Evolutionary conservation across 352 stramenopile genomes (phyloP).

Genomic region (Detonula confervacea): DNA sequence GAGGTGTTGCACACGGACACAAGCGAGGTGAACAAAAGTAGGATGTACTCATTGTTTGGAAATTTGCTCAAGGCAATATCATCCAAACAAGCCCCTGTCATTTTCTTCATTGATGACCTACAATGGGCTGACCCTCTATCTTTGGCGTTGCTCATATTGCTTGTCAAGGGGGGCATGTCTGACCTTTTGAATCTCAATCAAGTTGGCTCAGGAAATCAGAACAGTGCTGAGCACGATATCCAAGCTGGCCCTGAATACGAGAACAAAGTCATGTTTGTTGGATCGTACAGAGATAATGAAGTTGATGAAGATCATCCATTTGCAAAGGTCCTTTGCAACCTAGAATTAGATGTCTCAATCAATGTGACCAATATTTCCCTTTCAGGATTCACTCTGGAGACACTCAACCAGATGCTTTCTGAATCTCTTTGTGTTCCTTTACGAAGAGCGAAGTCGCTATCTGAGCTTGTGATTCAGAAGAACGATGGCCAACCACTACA

Average conservation of each 20-base stretch:
- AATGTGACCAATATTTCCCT: slow-evolving; percentile 25
- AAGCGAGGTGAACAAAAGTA: neutral
- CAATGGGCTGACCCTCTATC: slow-evolving; percentile 48
- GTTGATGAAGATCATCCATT: slow-evolving; percentile 28
- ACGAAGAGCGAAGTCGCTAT: slow-evolving; percentile 21
- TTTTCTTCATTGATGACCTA: slow-evolving; percentile 54
- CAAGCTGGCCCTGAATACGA: slow-evolving; percentile 3
- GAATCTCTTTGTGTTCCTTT: slow-evolving; percentile 37
- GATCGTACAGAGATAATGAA: slow-evolving; percentile 40
- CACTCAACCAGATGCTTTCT: slow-evolving; percentile 34
- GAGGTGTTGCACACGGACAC: neutral
- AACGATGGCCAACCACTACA: slow-evolving; percentile 40
- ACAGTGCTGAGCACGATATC: too few species aligned
- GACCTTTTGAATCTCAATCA: neutral
- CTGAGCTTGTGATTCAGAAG: slow-evolving; percentile 41
- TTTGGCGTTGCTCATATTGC: slow-evolving; percentile 14
- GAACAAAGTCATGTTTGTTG: slow-evolving; percentile 28
- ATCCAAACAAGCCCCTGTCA: neutral
- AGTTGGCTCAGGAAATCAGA: neutral
- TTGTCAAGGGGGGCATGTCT: neutral
- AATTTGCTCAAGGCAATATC: slow-evolving; percentile 16
- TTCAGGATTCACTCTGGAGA: slow-evolving; percentile 14
- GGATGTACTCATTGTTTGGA: slow-evolving; percentile 9
- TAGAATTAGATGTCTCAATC: slow-evolving; percentile 13
- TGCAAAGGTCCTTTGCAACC: slow-evolving; percentile 9